These are phyloP conservation scores for Echria macrotheca DNA, from an alignment of 495 filamentous ascomycete species.

Conservation along the genomic window DNA sequence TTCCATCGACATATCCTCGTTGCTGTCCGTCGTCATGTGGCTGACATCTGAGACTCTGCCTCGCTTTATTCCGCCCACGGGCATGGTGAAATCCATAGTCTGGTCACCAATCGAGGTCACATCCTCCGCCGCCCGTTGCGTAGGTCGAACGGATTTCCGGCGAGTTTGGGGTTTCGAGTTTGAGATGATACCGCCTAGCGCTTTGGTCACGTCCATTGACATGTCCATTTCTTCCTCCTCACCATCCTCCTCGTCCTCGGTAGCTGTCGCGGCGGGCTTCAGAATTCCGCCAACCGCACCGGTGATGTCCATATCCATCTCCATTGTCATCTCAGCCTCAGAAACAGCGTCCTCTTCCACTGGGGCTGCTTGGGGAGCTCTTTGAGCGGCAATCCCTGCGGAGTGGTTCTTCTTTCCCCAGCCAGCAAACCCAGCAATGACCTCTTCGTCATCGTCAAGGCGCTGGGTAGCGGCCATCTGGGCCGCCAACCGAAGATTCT, in stretches of 20 bases:
- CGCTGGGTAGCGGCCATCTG: slow-evolving; percentile 64
- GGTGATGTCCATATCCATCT: slow-evolving; percentile 54
- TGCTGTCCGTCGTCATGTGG: slow-evolving; percentile 30
- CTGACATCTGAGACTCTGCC: slow-evolving; percentile 18
- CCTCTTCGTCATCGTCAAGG: slow-evolving; percentile 73
- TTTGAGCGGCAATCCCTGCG: slow-evolving; percentile 8
- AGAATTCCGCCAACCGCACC: slow-evolving; percentile 53
- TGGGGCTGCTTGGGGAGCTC: slow-evolving; percentile 8
- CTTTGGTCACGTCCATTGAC: slow-evolving; percentile 81
- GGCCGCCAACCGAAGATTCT: slow-evolving; percentile 69
- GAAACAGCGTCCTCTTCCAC: slow-evolving; percentile 23
- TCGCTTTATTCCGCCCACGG: slow-evolving; percentile 58
- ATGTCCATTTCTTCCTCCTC: slow-evolving; percentile 73
- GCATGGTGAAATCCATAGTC: slow-evolving; percentile 76
- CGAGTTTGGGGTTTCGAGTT: slow-evolving; percentile 28
- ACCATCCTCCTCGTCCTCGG: slow-evolving; percentile 50
- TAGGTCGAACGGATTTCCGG: slow-evolving; percentile 19
- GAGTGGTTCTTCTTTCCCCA: slow-evolving; percentile 37
- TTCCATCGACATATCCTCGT: slow-evolving; percentile 79
- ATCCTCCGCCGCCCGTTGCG: slow-evolving; percentile 15
- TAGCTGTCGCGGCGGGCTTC: slow-evolving; percentile 23
- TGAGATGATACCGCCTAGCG: slow-evolving; percentile 75
- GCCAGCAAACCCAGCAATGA: slow-evolving; percentile 58
- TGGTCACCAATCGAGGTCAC: slow-evolving; percentile 43
- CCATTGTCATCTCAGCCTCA: slow-evolving; percentile 38